A percentile compares a stretch with the other conserved stretches of the same genome.
Evolutionary conservation across 2,329 filamentous ascomycete genomes (phyloP).

Genomic region (Lachnum nothofagi): DNA sequence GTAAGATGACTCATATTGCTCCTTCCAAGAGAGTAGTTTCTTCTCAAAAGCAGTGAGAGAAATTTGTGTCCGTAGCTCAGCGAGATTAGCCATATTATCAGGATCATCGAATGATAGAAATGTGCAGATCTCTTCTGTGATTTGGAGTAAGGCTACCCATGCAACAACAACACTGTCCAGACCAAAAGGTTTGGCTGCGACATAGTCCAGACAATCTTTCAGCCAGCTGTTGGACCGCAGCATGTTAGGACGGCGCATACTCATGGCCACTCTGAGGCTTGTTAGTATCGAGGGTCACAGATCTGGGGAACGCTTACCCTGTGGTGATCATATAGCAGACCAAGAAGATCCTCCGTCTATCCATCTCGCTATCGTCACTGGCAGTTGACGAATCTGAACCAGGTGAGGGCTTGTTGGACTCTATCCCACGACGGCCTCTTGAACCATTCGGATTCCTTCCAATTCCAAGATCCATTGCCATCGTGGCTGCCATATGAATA

Average conservation of each 20-base stretch:
- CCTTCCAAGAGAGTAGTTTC: constrained; percentile 41
- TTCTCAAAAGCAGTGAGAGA: constrained; percentile 47
- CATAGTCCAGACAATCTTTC: constrained; percentile 36
- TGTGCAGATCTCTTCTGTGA: constrained; percentile 49
- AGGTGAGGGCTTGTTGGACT: not conserved
- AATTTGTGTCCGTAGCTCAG: constrained; percentile 48
- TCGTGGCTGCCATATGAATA: constrained; percentile 44
- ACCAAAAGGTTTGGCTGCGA: constrained; percentile 32
- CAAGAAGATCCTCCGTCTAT: constrained; percentile 36
- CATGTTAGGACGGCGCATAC: constrained; percentile 38
- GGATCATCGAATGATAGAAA: constrained; percentile 44
- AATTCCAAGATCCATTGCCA: constrained; percentile 34
- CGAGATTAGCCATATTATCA: constrained; percentile 39
- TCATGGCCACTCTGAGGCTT: constrained; percentile 34
- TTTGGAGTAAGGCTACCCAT: constrained; percentile 37
- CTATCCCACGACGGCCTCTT: constrained; percentile 6
- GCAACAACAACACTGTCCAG: constrained; percentile 35
- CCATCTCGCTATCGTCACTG: constrained; percentile 25
- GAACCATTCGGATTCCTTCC: constrained; percentile 17
- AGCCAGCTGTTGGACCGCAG: constrained; percentile 38
- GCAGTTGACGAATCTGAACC: not conserved
- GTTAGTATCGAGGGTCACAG: constrained; percentile 7
- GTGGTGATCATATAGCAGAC: constrained; percentile 34
- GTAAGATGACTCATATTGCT: constrained; percentile 32
- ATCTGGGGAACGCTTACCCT: constrained; percentile 17